phyloP scores from a whole-genome alignment of 129 eudicot species.

The Cynara cardunculus region DNA sequence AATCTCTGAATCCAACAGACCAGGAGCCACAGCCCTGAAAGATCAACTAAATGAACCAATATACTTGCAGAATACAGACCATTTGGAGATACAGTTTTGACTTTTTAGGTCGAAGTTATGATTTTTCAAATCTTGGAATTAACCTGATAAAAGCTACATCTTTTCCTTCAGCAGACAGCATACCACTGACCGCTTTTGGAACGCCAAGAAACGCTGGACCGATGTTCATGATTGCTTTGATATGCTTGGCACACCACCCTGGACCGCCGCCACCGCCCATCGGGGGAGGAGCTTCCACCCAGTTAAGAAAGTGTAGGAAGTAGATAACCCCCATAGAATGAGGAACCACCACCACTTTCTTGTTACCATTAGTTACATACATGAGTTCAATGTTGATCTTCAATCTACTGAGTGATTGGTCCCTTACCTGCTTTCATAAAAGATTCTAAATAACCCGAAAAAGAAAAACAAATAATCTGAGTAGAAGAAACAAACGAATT shows the following conservation, averaged over 20 bases:
- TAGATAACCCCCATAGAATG: conserved; percentile 90
- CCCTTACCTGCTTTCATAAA: conserved; percentile 53
- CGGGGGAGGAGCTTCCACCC: conserved; percentile 81
- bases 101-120: conserved; percentile 1
- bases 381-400: conserved; percentile 84
- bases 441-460: background rate
- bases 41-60: background rate
- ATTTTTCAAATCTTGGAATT: conserved; percentile 1
- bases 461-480: background rate
- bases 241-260: conserved; percentile 85
- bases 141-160: conserved; percentile 83
- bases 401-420: conserved; percentile 77
- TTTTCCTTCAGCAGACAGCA: conserved; percentile 81
- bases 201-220: conserved; percentile 94
- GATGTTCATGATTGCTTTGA: conserved; percentile 80
- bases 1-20: conserved; percentile 67
- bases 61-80: background rate
- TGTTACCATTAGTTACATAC: conserved; percentile 71
- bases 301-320: conserved; percentile 84
- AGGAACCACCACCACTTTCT: conserved; percentile 96
- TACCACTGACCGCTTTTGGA: conserved; percentile 65
- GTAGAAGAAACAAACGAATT: background rate
- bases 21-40: conserved; percentile 87
- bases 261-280: conserved; percentile 92
- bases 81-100: background rate